Conservation (phyloP, 495 filamentous ascomycete genomes). For the Lophiostoma macrostomum region DNA sequence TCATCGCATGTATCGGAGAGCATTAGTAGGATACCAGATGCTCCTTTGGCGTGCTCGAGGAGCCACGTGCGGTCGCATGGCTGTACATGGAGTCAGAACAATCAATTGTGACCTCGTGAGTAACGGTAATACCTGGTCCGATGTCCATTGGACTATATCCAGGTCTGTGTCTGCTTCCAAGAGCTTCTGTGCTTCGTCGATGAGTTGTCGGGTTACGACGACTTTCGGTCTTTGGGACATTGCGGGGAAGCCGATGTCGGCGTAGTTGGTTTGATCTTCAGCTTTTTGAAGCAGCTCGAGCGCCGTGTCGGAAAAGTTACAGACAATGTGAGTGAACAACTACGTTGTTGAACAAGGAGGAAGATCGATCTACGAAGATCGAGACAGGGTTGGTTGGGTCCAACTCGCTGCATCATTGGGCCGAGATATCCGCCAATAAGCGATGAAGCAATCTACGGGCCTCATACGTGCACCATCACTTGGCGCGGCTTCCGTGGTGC, state of each 20-base stretch:
- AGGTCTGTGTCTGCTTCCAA: constrained; percentile 3
- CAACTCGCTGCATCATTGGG: constrained; percentile 3
- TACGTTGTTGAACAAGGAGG: not conserved
- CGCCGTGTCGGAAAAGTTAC: not conserved
- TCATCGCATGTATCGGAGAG: constrained; percentile 24
- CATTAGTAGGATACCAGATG: constrained; percentile 23
- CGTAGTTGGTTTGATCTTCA: not conserved
- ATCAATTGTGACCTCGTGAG: not conserved
- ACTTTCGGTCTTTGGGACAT: constrained; percentile 21
- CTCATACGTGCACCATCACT: too few species aligned
- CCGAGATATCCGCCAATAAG: constrained; percentile 24
- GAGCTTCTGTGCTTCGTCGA: constrained; percentile 13
- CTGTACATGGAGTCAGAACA: constrained; percentile 7
- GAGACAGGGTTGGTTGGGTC: not conserved
- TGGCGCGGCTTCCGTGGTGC: too few species aligned
- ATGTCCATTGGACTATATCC: constrained; percentile 20
- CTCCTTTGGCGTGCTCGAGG: constrained; percentile 11
- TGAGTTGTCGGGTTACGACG: constrained; percentile 23
- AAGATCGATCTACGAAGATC: not conserved
- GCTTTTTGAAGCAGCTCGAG: not conserved
- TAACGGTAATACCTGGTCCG: constrained; percentile 3
- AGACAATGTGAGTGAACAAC: not conserved
- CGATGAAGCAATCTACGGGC: too few species aligned
- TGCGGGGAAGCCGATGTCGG: constrained; percentile 14
- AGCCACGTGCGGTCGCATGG: constrained; percentile 25